phyloP scores from a whole-genome alignment of 2,329 filamentous ascomycete genomes.

The Proliferodiscus dingleyae region DNA sequence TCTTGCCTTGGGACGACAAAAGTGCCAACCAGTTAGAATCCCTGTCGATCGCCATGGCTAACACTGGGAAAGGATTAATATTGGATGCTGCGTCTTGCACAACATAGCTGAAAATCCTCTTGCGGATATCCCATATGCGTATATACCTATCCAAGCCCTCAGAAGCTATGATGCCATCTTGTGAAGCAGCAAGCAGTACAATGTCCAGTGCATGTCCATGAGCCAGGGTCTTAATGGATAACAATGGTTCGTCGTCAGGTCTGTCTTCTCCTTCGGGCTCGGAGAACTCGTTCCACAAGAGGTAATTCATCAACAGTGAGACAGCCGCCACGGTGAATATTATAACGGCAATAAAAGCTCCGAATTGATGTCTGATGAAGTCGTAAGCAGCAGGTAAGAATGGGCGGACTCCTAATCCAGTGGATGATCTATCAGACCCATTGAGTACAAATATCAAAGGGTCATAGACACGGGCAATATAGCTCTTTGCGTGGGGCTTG shows the following conservation, averaged over 20 bases:
- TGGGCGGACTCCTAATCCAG: conserved; percentile 38
- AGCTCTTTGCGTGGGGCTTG: conserved; percentile 66
- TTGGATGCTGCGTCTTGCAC: conserved; percentile 33
- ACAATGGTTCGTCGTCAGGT: conserved; percentile 42
- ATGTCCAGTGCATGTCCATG: conserved; percentile 67
- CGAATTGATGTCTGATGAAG: conserved; percentile 56
- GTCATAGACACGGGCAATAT: conserved; percentile 69
- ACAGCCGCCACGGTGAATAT: conserved; percentile 60
- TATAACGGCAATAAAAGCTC: conserved; percentile 57
- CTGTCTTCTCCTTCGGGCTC: conserved; percentile 42
- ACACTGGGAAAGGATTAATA: conserved; percentile 50
- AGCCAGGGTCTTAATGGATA: conserved; percentile 57
- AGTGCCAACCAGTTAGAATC: conserved; percentile 62
- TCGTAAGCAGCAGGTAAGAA: conserved; percentile 60
- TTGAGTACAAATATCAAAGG: conserved; percentile 69
- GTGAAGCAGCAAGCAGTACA: conserved; percentile 56
- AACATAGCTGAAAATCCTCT: conserved; percentile 36
- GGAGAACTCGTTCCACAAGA: conserved; percentile 57
- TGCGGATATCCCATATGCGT: conserved; percentile 56
- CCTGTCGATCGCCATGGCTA: conserved; percentile 61
- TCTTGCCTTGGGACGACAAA: conserved; percentile 51
- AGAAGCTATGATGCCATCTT: conserved; percentile 61
- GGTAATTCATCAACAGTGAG: conserved; percentile 66
- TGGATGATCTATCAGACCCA: conserved; percentile 59
- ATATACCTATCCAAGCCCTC: conserved; percentile 67